Conservation (phyloP, 345 rosid species). For the Acer negundo region DNA sequence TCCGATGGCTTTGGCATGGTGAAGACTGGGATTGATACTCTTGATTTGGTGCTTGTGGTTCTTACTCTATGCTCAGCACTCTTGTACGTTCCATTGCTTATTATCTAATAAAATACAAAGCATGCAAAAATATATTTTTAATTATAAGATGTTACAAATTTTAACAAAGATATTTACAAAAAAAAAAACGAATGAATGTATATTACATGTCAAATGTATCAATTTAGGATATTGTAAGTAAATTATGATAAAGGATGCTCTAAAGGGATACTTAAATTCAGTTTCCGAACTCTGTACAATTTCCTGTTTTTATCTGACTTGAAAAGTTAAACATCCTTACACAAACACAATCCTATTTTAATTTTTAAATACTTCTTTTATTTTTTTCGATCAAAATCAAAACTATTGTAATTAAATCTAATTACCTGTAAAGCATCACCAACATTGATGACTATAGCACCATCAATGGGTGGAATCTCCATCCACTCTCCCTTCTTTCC, state of each 20-base stretch:
- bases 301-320: too few species aligned
- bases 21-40: conserved; percentile 64
- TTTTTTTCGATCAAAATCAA: too few species aligned
- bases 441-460: conserved; percentile 45
- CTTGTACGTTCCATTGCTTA: conserved; percentile 56
- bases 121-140: too few species aligned
- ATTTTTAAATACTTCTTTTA: too few species aligned
- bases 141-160: too few species aligned
- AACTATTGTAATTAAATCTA: neutral
- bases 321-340: too few species aligned
- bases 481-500: conserved; percentile 34
- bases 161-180: neutral
- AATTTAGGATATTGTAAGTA: too few species aligned
- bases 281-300: too few species aligned
- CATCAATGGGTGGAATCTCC: conserved; percentile 38
- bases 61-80: conserved; percentile 64
- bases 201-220: too few species aligned
- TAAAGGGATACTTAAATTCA: too few species aligned
- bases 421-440: conserved; percentile 45
- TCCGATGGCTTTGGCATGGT: conserved; percentile 37
- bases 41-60: conserved; percentile 41
- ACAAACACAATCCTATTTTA: too few species aligned
- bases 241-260: too few species aligned
- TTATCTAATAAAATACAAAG: conserved; percentile 30
- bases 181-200: neutral